These are phyloP conservation scores for Tagetes erecta DNA, from an alignment of 129 eudicot genomes.

Conservation along the genomic window DNA sequence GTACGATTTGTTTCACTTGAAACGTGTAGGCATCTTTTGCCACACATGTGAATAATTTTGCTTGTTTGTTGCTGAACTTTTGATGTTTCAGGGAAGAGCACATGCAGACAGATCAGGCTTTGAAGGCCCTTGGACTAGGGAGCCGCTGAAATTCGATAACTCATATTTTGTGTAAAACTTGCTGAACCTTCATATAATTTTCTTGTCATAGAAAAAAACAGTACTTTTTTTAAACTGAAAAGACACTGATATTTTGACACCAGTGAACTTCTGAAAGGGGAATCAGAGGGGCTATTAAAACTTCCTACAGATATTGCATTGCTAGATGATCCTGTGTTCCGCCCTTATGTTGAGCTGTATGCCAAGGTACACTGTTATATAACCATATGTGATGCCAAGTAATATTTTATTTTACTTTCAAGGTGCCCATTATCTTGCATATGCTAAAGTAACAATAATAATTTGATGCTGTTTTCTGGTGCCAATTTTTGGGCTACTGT, in stretches of 20 bases:
- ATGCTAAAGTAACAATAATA: neutral
- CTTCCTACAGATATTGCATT: slow-evolving; percentile 78
- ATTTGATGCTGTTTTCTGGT: neutral
- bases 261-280: slow-evolving; percentile 94
- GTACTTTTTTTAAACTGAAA: neutral
- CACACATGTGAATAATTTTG: slow-evolving; percentile 11
- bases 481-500: neutral
- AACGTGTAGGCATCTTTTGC: slow-evolving; percentile 13
- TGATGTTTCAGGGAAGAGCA: slow-evolving; percentile 72
- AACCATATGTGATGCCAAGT: slow-evolving; percentile 8
- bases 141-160: slow-evolving; percentile 89
- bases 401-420: neutral
- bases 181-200: neutral
- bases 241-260: slow-evolving; percentile 18
- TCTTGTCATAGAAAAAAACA: neutral
- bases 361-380: slow-evolving; percentile 57
- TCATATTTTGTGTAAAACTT: slow-evolving; percentile 76
- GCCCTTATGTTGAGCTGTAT: slow-evolving; percentile 69
- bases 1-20: slow-evolving; percentile 12
- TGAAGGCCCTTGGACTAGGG: slow-evolving; percentile 95
- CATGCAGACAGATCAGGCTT: slow-evolving; percentile 97
- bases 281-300: slow-evolving; percentile 76
- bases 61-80: slow-evolving; percentile 16
- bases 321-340: slow-evolving; percentile 74
- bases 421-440: neutral